phyloP scores from a whole-genome alignment of 352 stramenopile genomes.

The Pythium dissotocum region DNA sequence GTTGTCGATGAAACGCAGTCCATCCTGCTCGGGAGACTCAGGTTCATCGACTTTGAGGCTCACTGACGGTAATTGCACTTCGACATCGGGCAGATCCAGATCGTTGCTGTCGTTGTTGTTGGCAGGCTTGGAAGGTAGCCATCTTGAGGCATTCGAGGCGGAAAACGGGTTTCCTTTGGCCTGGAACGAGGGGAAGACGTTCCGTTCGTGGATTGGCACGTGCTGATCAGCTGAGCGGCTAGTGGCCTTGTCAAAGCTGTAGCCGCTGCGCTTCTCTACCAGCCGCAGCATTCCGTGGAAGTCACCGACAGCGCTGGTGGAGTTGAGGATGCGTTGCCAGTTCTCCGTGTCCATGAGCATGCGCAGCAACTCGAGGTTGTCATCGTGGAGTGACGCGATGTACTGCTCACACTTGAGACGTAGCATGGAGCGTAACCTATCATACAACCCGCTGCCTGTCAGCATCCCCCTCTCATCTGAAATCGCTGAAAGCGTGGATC shows the following conservation, averaged over 20 bases:
- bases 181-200: constrained; percentile 67
- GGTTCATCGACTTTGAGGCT: constrained; percentile 13
- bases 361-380: constrained; percentile 78
- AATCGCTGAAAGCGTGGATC: neutral
- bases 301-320: constrained; percentile 47
- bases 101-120: constrained; percentile 7
- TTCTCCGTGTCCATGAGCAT: constrained; percentile 88
- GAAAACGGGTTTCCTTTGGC: constrained; percentile 66
- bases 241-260: constrained; percentile 41
- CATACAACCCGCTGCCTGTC: neutral
- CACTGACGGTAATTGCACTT: neutral
- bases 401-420: constrained; percentile 83
- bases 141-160: constrained; percentile 46
- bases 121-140: constrained; percentile 36
- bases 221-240: neutral
- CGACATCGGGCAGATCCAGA: neutral
- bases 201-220: constrained; percentile 59
- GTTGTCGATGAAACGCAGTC: neutral
- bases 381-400: constrained; percentile 73
- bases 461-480: neutral
- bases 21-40: constrained; percentile 11
- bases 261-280: constrained; percentile 81
- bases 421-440: constrained; percentile 64
- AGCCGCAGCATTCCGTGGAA: constrained; percentile 53
- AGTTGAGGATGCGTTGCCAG: constrained; percentile 69